phyloP scores from a whole-genome alignment of 1,284 basidiomycete genomes.

The Cronartium ribicola region DNA sequence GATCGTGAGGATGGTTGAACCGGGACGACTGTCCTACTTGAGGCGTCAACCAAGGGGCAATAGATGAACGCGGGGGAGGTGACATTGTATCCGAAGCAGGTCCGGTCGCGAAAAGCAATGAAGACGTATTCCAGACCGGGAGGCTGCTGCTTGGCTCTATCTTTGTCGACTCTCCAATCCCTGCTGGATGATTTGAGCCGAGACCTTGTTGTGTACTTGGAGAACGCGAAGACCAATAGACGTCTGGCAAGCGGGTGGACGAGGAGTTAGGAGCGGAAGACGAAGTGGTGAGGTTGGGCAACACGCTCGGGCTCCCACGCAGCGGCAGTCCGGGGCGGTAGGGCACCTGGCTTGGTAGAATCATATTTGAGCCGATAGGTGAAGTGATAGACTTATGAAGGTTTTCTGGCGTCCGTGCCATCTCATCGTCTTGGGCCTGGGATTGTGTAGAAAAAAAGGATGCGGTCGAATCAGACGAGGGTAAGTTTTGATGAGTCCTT shows the following conservation, averaged over 20 bases:
- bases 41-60: too few relatives aligned
- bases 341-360: neutral
- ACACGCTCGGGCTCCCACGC: neutral
- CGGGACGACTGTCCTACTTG: too few relatives aligned
- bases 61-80: too few relatives aligned
- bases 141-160: too few relatives aligned
- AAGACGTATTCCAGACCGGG: too few relatives aligned
- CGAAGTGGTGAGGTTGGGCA: neutral
- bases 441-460: neutral
- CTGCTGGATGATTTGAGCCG: too few relatives aligned
- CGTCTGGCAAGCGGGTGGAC: neutral
- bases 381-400: neutral
- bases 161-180: too few relatives aligned
- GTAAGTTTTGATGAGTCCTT: neutral
- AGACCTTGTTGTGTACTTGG: too few relatives aligned
- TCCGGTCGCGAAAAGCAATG: too few relatives aligned
- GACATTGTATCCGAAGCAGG: too few relatives aligned
- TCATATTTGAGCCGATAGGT: neutral
- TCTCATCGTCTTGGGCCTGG: neutral
- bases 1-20: neutral
- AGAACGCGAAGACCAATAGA: too few relatives aligned
- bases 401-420: neutral
- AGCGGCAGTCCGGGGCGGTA: neutral
- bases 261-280: neutral
- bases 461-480: constrained; percentile 1